phyloP scores from a whole-genome alignment of 345 rosid genomes.

The Turnera subulata region DNA sequence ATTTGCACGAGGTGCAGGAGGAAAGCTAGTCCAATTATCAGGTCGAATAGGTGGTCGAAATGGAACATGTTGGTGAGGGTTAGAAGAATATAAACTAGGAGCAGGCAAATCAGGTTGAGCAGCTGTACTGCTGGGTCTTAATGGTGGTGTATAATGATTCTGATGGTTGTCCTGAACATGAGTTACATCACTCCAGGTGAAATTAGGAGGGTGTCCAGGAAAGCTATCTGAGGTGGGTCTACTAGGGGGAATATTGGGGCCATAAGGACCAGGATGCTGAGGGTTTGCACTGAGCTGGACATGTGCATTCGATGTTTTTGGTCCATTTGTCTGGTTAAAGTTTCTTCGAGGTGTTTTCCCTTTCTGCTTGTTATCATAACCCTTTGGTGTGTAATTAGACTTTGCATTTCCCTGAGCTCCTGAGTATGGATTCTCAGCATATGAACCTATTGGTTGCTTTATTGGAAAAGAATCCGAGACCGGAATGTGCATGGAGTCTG shows the following conservation, averaged over 20 bases:
- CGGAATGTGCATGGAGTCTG: constrained; percentile 18
- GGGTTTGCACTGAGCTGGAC: constrained; percentile 21
- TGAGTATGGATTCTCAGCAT: constrained; percentile 7
- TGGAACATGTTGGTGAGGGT: constrained; percentile 1
- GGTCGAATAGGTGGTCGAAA: constrained; percentile 20
- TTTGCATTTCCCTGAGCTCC: constrained; percentile 21
- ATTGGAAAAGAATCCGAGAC: constrained; percentile 12
- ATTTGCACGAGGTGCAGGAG: constrained; percentile 15
- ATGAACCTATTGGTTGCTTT: constrained; percentile 19
- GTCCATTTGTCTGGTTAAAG: constrained; percentile 15
- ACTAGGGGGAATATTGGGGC: constrained; percentile 8
- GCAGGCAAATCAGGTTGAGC: constrained; percentile 14
- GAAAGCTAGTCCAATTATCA: constrained; percentile 15
- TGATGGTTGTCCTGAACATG: constrained; percentile 13
- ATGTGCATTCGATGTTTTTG: too few relatives aligned
- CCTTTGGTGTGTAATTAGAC: constrained; percentile 12
- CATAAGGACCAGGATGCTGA: constrained; percentile 17
- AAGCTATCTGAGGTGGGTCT: constrained; percentile 18
- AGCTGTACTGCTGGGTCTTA: constrained; percentile 22
- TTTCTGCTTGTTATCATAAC: constrained; percentile 24
- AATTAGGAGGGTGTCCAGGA: constrained; percentile 24
- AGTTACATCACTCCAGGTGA: constrained; percentile 22
- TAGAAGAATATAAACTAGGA: constrained; percentile 9
- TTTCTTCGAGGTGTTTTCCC: constrained; percentile 22
- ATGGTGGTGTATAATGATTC: constrained; percentile 14